These are phyloP conservation scores for Peronospora belbahrii DNA, from an alignment of 352 stramenopile genomes.

Conservation along the genomic window DNA sequence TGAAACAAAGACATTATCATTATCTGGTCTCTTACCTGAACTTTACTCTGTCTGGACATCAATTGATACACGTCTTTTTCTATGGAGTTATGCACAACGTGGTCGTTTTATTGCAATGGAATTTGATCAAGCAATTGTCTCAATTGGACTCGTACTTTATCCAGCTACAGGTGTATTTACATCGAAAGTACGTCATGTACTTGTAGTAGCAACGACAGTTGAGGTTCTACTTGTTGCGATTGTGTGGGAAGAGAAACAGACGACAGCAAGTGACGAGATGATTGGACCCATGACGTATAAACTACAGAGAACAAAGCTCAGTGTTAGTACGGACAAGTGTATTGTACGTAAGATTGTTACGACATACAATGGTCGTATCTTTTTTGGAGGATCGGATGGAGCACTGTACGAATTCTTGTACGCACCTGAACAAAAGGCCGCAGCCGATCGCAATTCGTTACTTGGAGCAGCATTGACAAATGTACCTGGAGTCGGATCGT, in stretches of 20 bases:
- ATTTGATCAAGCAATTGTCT: constrained; percentile 89
- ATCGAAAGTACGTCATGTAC: constrained; percentile 88
- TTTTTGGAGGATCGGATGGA: constrained; percentile 94
- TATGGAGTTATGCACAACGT: constrained; percentile 90
- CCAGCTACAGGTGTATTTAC: constrained; percentile 90
- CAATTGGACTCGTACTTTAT: constrained; percentile 79
- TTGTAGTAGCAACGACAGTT: constrained; percentile 93
- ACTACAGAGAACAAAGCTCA: constrained; percentile 83
- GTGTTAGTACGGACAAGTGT: constrained; percentile 90
- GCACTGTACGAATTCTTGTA: constrained; percentile 92
- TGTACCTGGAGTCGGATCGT: constrained; percentile 28
- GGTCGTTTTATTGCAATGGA: constrained; percentile 84
- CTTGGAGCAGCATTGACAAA: constrained; percentile 23
- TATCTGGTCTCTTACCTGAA: constrained; percentile 89
- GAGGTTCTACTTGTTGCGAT: constrained; percentile 92
- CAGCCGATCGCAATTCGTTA: constrained; percentile 26
- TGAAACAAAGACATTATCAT: constrained; percentile 54
- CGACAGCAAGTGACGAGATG: constrained; percentile 8
- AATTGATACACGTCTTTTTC: constrained; percentile 90
- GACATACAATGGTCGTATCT: constrained; percentile 86
- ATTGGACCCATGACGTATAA: constrained; percentile 22
- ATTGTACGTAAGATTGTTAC: constrained; percentile 88
- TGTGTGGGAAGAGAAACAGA: constrained; percentile 41
- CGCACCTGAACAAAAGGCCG: constrained; percentile 31
- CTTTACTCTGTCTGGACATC: constrained; percentile 91